These are phyloP conservation scores for Exophiala sp. DNA, from an alignment of 2,329 filamentous ascomycete genomes.

Conservation along the genomic window DNA sequence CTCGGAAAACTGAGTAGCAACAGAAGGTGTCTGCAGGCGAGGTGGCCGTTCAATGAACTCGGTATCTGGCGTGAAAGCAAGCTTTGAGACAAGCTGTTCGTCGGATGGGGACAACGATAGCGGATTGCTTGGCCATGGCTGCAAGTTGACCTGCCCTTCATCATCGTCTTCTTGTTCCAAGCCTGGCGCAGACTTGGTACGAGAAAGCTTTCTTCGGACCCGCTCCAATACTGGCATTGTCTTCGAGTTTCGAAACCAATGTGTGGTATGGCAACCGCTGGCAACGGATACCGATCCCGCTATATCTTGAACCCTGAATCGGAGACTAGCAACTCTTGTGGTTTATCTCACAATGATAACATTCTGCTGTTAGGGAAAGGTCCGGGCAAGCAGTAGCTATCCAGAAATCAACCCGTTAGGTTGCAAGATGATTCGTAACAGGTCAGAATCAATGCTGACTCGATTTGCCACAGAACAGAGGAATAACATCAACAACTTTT, in stretches of 20 bases:
- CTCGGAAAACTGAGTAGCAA: slow-evolving; percentile 23
- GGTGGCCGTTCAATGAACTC: slow-evolving; percentile 24
- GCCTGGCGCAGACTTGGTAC: slow-evolving; percentile 20
- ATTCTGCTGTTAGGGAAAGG: no score
- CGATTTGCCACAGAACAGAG: background rate
- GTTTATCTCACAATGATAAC: no score
- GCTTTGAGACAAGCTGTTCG: slow-evolving; percentile 26
- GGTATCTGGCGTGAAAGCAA: slow-evolving; percentile 26
- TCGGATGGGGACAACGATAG: slow-evolving; percentile 26
- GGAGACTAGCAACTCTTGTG: no score
- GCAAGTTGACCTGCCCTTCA: slow-evolving; percentile 3
- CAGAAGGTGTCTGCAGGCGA: slow-evolving; percentile 18
- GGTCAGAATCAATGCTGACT: background rate
- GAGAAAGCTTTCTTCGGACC: slow-evolving; percentile 23
- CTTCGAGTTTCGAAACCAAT: background rate
- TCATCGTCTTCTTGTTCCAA: slow-evolving; percentile 2
- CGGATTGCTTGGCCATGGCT: slow-evolving; percentile 15
- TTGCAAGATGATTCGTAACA: background rate
- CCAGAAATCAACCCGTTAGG: no score
- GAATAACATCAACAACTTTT: background rate
- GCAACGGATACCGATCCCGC: background rate
- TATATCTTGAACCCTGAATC: background rate
- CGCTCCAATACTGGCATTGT: slow-evolving; percentile 18
- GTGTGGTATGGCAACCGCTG: background rate
- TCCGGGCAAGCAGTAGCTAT: no score